Evolutionary conservation across 106 monocot species (phyloP), one percentile per base, ranked within the genome.

Genomic region (Dendrobium nobile): DNA sequence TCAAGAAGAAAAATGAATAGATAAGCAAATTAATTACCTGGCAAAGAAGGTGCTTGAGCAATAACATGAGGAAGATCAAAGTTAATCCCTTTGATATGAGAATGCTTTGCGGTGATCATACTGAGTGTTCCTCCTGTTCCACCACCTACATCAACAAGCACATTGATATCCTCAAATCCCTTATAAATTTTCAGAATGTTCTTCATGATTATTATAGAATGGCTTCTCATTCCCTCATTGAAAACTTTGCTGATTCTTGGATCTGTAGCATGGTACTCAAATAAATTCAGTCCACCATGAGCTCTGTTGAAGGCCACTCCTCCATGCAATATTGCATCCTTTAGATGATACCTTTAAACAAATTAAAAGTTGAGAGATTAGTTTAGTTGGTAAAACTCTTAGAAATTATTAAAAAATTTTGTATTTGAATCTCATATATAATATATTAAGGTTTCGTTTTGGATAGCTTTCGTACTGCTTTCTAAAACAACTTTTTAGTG

Each of bases 221-320:
- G 88, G 48, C 76, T 80, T 20, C 77, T 82, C 92, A 90, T 88
- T 33, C 80, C 84, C 26, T 85, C 78, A 67, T 89, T 92, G 84
- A 92, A 92, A 37, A 89, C 43, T 56, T 78, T 79, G 44, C 76
- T 88, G 72, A 80, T 79, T 7, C 80, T 80, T 5, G 77, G 81
- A 75, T 89, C 89, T n/a, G 48, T 84, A 8, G 64, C 84, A 3
- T 73, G 75, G 81, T 88, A 92, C 79, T 92, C 87, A 48, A 92
- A 92, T 24, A 48, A 44, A 37, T 65, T 78, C 88, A 81, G 81
- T n/a, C 92, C 92, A 55, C 61, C 82, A 28, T 82, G 44, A 0
- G 75, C 82, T 41, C 59, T 82, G 42, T 82, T 76, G 76, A 82
- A 82, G 16, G 82, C 74, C 13, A 82, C 64, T 7, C 82, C 82